Evolutionary conservation across 2,329 filamentous ascomycete genomes (phyloP).

Genomic region (Fusarium pseudoanthophilum): DNA sequence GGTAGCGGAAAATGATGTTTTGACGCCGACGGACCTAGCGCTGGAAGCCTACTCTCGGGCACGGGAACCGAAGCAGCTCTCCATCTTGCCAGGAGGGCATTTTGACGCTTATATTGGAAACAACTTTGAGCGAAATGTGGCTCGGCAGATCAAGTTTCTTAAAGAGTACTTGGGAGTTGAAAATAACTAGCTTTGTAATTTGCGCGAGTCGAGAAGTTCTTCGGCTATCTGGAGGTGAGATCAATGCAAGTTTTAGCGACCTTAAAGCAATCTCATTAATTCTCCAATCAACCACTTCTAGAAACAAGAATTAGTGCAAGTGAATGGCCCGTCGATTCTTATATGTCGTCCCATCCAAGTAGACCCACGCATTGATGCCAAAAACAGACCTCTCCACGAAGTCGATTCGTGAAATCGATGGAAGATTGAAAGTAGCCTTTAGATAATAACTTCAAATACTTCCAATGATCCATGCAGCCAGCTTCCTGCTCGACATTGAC

Average conservation of each 20-base stretch:
- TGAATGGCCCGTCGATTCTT: not conserved
- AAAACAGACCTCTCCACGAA: not conserved
- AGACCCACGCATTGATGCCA: not conserved
- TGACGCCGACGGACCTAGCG: not conserved
- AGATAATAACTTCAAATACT: not conserved
- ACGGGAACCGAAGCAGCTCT: not conserved
- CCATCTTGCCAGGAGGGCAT: not conserved
- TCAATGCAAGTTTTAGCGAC: not conserved
- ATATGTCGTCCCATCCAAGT: not conserved
- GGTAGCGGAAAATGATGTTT: not conserved
- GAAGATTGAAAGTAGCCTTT: not conserved
- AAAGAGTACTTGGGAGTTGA: not conserved
- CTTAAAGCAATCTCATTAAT: not conserved
- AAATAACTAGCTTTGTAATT: not conserved
- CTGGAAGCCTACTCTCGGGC: not conserved
- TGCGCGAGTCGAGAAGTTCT: not conserved
- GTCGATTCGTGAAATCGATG: not conserved
- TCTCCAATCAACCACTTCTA: not conserved
- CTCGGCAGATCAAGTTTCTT: not conserved
- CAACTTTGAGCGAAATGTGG: not conserved
- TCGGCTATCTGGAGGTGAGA: not conserved
- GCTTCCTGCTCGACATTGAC: not conserved
- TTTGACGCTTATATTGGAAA: not conserved
- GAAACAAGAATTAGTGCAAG: not conserved
- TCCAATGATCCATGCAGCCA: not conserved